Conservation (phyloP, 2,329 filamentous ascomycete species). For the Trichophyton rubrum region DNA sequence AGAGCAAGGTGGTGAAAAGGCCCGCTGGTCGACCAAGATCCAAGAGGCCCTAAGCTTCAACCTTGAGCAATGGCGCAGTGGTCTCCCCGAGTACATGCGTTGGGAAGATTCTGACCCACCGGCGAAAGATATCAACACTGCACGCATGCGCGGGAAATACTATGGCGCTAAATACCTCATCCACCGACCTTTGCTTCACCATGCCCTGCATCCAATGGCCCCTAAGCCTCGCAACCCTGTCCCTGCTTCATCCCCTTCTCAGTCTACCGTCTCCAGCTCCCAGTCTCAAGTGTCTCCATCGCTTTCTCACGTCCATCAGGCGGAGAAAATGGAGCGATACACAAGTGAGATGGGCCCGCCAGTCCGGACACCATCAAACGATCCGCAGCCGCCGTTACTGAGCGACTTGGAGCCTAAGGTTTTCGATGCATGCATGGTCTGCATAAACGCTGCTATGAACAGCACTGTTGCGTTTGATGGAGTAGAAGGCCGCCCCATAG, state of each 20-base stretch:
- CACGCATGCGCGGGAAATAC: constrained; percentile 81
- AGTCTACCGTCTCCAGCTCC: constrained; percentile 17
- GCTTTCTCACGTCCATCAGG: constrained; percentile 20
- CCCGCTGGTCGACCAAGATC: constrained; percentile 28
- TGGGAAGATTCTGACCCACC: constrained; percentile 60
- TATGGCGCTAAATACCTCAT: constrained; percentile 88
- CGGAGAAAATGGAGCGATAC: constrained; percentile 22
- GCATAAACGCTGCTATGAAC: constrained; percentile 62
- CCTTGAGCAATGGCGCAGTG: constrained; percentile 42
- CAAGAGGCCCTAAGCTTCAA: constrained; percentile 35
- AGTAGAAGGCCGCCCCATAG: constrained; percentile 53
- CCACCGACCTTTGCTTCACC: constrained; percentile 62
- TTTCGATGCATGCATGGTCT: constrained; percentile 45
- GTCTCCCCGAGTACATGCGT: constrained; percentile 40
- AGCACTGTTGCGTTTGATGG: constrained; percentile 75
- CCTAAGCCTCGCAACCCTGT: constrained; percentile 16
- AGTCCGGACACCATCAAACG: constrained; percentile 13
- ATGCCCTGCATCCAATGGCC: constrained; percentile 41
- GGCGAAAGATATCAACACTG: constrained; percentile 62
- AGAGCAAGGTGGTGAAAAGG: constrained; percentile 15
- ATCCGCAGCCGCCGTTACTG: constrained; percentile 15
- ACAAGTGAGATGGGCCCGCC: constrained; percentile 23
- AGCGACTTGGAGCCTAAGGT: constrained; percentile 36
- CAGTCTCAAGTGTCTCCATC: constrained; percentile 28
- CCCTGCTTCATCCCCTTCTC: constrained; percentile 23